These are phyloP conservation scores for Saturnispora sanitii DNA, from an alignment of 805 yeast genomes.

Conservation along the genomic window DNA sequence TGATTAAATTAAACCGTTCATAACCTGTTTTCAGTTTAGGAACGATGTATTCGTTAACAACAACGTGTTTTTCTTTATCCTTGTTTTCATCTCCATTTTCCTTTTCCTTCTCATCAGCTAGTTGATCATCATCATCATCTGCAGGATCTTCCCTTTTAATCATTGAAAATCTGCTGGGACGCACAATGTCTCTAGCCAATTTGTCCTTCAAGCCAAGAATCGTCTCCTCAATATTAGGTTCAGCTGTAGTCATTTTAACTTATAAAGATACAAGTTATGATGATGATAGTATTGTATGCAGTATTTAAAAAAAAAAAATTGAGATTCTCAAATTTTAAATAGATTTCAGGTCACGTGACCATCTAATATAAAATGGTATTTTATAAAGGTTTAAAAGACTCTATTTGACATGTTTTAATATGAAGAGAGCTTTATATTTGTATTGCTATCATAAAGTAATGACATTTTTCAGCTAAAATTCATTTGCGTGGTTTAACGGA, in stretches of 20 bases:
- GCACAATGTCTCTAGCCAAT: conserved; percentile 6
- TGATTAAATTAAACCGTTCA: neutral
- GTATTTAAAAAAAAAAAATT: too few relatives aligned
- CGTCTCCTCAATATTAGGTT: conserved; percentile 14
- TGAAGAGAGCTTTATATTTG: too few relatives aligned
- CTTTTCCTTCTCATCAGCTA: neutral
- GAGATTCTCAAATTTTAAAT: too few relatives aligned
- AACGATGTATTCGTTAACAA: neutral
- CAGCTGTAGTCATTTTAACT: neutral
- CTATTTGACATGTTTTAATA: too few relatives aligned
- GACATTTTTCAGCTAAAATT: too few relatives aligned
- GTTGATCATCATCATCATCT: neutral
- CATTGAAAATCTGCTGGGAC: conserved; percentile 15
- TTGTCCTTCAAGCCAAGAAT: conserved; percentile 17
- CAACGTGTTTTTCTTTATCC: neutral
- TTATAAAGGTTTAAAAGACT: too few relatives aligned
- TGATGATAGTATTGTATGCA: too few relatives aligned
- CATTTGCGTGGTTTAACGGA: too few relatives aligned
- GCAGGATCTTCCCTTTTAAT: neutral
- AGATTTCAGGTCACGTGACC: neutral
- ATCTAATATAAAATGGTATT: too few relatives aligned
- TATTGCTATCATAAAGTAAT: too few relatives aligned
- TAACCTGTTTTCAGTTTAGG: conserved; percentile 13
- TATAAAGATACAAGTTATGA: too few relatives aligned
- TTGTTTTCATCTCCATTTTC: neutral